Base-by-base conservation (phyloP, 257 asterid species). In the Fraxinus cuspidata region DNA sequence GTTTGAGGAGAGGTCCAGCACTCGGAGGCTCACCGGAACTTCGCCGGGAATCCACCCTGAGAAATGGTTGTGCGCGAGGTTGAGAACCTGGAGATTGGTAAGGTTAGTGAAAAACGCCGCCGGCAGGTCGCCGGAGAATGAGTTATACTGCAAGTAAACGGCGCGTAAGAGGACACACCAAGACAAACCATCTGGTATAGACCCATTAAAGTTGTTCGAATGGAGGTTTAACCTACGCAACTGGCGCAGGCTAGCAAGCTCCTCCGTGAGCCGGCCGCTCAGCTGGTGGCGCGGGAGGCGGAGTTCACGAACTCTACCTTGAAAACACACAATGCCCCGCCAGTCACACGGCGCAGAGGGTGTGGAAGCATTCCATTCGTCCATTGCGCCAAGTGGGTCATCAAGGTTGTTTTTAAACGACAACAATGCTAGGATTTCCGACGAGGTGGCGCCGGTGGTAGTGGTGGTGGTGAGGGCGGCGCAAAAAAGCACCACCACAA, bases 301-400 rank as follows among this genome's bases (percentile, higher is more conserved):
- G 77, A 92, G 85, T 35, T 89, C 92, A 35, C 84, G 85, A 23
- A 86, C 93, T 32, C 84, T 82, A 77, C 86, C 90, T 32, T 81
- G 81, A 76, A 53, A 81, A 70, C 97, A 92, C 4, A 69, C 68
- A 81, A 92, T 77, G 85, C 97, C 97, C 32, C 77, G 77, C 97
- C 97, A 92, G 70, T 92, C 97, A 87, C 97, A 92, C 12, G 97
- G 97, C 8, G 94, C 89, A 27, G 85, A 75, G 0, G 92, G 79
- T 8, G 97, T 89, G 83, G 97, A 80, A 13, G 83, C 72, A 70
- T 85, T 84, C 97, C 97, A 92, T 73, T 82, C 89, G 79, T 75
- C 88, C 86, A 91, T 73, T 0, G 83, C 91, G 40, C 90, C 90
- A 1, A 84, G 87, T 9, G 97, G 97, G 71, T 92, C 97, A 82